Evolutionary conservation across 495 filamentous ascomycete genomes (phyloP).

Genomic region (Podospora pseudopauciseta): DNA sequence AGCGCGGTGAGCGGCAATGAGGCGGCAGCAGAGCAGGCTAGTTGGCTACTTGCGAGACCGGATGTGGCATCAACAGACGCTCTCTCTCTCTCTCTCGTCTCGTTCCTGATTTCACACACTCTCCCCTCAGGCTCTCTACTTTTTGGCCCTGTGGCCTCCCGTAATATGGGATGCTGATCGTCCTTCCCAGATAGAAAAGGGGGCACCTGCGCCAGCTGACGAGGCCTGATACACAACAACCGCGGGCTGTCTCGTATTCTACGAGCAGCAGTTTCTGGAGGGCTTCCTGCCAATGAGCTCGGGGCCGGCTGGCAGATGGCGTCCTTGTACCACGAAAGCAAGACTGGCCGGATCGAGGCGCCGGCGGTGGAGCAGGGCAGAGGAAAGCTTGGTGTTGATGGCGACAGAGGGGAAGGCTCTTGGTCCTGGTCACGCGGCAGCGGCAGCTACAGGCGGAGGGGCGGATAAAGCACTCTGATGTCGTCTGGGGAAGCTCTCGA

Average conservation of each 20-base stretch:
- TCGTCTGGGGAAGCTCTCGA: constrained; percentile 18
- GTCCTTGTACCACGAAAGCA: constrained; percentile 43
- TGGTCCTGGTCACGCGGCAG: background rate
- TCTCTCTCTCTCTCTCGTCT: constrained; percentile 4
- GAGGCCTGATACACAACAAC: constrained; percentile 36
- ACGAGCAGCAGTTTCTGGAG: constrained; percentile 16
- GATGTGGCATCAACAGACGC: constrained; percentile 23
- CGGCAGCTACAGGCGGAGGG: constrained; percentile 33
- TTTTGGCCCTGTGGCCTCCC: constrained; percentile 29
- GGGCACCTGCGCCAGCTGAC: constrained; percentile 28
- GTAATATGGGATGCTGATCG: constrained; percentile 31
- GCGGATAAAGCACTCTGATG: constrained; percentile 43
- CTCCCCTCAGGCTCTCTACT: background rate
- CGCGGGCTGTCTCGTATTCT: constrained; percentile 35
- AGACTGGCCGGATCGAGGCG: constrained; percentile 17
- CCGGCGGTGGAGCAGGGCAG: constrained; percentile 27
- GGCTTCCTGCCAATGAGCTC: constrained; percentile 40
- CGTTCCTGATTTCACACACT: background rate
- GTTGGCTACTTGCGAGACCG: constrained; percentile 18
- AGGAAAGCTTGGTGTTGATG: constrained; percentile 35
- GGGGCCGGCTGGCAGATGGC: constrained; percentile 42
- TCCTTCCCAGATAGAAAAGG: constrained; percentile 10
- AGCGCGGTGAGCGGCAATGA: constrained; percentile 24
- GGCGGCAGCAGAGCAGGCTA: constrained; percentile 12
- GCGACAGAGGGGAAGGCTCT: background rate